Percentiles rank a stretch among this genome's conserved stretches.
These are phyloP conservation scores for Musa acuminata DNA, from an alignment of 176 grass and related monocot genomes.

Conservation along the genomic window DNA sequence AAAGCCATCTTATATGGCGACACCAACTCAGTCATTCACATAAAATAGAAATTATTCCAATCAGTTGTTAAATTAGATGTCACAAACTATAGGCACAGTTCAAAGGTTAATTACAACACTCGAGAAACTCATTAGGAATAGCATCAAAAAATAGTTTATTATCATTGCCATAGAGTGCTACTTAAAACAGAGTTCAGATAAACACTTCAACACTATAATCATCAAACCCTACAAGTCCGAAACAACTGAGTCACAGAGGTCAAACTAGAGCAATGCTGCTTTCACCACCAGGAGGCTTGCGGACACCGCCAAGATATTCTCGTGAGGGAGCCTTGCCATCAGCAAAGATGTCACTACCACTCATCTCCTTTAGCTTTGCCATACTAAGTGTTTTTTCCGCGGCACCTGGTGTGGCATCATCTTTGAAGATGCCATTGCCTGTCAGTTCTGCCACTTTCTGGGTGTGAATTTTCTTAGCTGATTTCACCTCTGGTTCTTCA, in stretches of 20 bases:
- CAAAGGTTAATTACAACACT: not conserved
- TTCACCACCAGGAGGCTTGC: not conserved
- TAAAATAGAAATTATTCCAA: not conserved
- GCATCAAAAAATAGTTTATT: not conserved
- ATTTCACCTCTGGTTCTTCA: conserved; percentile 58
- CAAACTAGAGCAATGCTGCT: conserved; percentile 2
- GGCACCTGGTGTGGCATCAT: not conserved
- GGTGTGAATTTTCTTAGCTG: conserved; percentile 49
- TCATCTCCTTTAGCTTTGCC: conserved; percentile 1
- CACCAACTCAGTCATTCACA: not conserved
- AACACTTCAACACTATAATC: not conserved
- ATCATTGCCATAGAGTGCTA: not conserved
- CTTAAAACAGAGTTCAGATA: not conserved
- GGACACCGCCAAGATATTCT: not conserved
- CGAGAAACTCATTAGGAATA: not conserved
- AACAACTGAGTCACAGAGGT: not conserved
- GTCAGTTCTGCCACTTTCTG: conserved; percentile 4
- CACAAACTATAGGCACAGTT: not conserved
- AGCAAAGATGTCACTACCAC: not conserved
- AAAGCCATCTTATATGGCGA: not conserved
- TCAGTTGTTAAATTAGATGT: not conserved
- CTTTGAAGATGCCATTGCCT: not conserved
- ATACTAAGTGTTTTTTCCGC: not conserved
- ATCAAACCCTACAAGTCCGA: not conserved
- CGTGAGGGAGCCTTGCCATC: not conserved